These are phyloP conservation scores for Epichloe elymi DNA, from an alignment of 2,329 filamentous ascomycete species.

Conservation along the genomic window DNA sequence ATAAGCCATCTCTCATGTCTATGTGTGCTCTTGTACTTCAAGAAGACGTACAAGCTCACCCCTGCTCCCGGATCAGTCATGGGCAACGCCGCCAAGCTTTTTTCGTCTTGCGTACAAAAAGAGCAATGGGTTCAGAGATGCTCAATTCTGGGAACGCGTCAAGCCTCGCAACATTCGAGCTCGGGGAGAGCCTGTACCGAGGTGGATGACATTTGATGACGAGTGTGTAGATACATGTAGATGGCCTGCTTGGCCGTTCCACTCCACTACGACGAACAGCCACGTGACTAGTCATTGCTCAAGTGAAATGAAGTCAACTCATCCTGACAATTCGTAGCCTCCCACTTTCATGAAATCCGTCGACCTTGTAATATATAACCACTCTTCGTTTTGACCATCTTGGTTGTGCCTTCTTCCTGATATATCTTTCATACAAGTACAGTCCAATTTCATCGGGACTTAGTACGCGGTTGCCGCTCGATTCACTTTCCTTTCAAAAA, in stretches of 20 bases:
- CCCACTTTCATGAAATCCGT: too few species aligned
- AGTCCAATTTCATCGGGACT: too few species aligned
- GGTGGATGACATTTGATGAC: slow-evolving; percentile 70
- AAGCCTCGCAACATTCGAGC: slow-evolving; percentile 51
- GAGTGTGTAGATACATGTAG: slow-evolving; percentile 15
- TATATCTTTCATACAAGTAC: too few species aligned
- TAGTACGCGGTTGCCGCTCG: too few species aligned
- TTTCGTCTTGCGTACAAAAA: slow-evolving; percentile 41
- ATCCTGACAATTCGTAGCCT: accelerated
- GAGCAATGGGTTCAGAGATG: slow-evolving; percentile 33
- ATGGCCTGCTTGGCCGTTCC: too few species aligned
- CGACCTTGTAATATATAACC: too few species aligned
- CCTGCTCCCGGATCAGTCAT: neutral
- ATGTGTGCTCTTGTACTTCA: neutral
- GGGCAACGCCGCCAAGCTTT: neutral
- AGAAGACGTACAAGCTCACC: neutral
- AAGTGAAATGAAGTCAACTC: too few species aligned
- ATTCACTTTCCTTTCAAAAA: too few species aligned
- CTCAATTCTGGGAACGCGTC: slow-evolving; percentile 44
- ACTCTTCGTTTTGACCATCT: too few species aligned
- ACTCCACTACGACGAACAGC: too few species aligned
- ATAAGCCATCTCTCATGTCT: slow-evolving; percentile 45
- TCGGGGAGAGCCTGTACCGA: slow-evolving; percentile 34
- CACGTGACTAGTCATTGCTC: too few species aligned
- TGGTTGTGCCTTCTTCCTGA: too few species aligned